These are phyloP conservation scores for Leccinum insigne DNA, from an alignment of 1,284 basidiomycete species.

Conservation along the genomic window DNA sequence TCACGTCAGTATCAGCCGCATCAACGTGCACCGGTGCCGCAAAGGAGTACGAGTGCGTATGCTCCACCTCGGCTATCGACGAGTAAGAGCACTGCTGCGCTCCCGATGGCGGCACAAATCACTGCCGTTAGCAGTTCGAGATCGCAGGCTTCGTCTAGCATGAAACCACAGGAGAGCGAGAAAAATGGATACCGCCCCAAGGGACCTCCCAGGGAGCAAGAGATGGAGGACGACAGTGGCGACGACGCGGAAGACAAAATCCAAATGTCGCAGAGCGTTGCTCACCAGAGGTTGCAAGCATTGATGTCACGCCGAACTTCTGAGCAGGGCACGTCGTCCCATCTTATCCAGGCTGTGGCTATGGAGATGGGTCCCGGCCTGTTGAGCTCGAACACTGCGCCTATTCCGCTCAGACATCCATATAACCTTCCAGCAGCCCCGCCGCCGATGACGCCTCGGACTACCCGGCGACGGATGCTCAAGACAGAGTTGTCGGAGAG, in stretches of 20 bases:
- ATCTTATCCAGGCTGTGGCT: slow-evolving; percentile 18
- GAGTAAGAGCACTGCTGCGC: slow-evolving; percentile 65
- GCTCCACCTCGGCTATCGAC: slow-evolving; percentile 41
- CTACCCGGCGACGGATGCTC: slow-evolving; percentile 84
- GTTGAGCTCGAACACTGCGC: slow-evolving; percentile 34
- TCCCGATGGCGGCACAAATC: slow-evolving; percentile 62
- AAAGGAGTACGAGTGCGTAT: slow-evolving; percentile 32
- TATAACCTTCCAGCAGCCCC: slow-evolving; percentile 73
- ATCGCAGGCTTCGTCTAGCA: slow-evolving; percentile 18
- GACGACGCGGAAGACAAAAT: slow-evolving; percentile 51
- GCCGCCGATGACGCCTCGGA: slow-evolving; percentile 79
- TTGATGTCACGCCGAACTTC: slow-evolving; percentile 45
- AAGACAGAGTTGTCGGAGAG: slow-evolving; percentile 85
- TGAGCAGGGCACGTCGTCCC: slow-evolving; percentile 19
- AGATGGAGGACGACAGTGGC: slow-evolving; percentile 70
- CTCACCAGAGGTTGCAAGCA: slow-evolving; percentile 59
- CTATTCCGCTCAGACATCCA: slow-evolving; percentile 66
- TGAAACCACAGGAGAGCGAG: slow-evolving; percentile 20
- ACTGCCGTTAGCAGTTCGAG: slow-evolving; percentile 41
- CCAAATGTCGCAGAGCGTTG: slow-evolving; percentile 59
- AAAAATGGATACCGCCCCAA: slow-evolving; percentile 53
- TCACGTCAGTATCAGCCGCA: slow-evolving; percentile 31
- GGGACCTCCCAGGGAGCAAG: slow-evolving; percentile 64
- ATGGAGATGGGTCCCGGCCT: slow-evolving; percentile 13
- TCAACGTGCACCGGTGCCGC: slow-evolving; percentile 19